phyloP scores from a whole-genome alignment of 805 yeast species.

The Nakazawaea pomicola region DNA sequence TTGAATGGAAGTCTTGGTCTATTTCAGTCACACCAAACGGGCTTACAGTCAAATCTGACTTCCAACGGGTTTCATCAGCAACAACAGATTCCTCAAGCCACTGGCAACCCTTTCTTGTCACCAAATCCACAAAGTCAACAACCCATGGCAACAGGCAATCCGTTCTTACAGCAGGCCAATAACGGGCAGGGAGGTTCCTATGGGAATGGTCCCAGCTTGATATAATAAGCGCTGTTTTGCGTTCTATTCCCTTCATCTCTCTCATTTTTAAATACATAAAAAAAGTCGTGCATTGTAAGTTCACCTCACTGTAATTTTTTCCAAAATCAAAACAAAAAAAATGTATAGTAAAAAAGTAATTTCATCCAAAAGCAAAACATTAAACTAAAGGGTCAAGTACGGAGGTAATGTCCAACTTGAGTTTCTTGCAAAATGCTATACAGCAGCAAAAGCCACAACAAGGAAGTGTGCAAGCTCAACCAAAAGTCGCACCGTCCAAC shows the following conservation, averaged over 20 bases:
- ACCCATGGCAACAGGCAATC: constrained; percentile 10
- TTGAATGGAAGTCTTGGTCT: too few species aligned
- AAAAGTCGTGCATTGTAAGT: constrained; percentile 7
- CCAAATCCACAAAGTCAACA: constrained; percentile 4
- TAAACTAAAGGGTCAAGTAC: not conserved
- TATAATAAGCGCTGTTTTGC: not conserved
- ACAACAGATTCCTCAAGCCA: constrained; percentile 3
- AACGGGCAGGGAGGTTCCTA: not conserved
- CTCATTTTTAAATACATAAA: too few species aligned
- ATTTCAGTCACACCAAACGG: not conserved
- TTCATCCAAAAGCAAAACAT: not conserved
- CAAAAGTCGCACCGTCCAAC: constrained; percentile 17
- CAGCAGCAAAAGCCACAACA: constrained; percentile 4
- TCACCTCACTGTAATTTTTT: not conserved
- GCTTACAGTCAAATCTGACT: constrained; percentile 6
- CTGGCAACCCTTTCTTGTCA: constrained; percentile 11
- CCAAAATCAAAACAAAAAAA: not conserved
- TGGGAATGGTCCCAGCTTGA: constrained; percentile 6
- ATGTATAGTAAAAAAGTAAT: not conserved
- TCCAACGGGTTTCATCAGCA: not conserved
- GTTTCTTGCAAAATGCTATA: constrained; percentile 3
- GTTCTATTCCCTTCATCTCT: not conserved
- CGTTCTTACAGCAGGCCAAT: constrained; percentile 4
- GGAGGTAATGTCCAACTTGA: constrained; percentile 4
- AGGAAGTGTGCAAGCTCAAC: constrained; percentile 3